Evolutionary conservation across 257 asterid genomes (phyloP).

Genomic region (Penstemon newberryi): DNA sequence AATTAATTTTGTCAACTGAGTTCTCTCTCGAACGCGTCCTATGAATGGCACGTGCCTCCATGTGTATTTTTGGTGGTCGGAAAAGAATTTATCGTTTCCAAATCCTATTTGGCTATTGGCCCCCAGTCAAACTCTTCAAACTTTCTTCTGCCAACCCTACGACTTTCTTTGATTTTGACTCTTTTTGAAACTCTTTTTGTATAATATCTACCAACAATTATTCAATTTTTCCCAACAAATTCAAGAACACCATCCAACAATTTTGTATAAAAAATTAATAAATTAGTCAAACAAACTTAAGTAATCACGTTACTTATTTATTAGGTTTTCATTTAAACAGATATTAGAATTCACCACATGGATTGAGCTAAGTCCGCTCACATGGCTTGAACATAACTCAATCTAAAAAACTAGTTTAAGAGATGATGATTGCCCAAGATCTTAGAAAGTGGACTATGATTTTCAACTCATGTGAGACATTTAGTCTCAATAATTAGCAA

Average conservation of each 20-base stretch:
- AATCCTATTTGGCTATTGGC: neutral
- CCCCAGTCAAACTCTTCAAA: constrained; percentile 25
- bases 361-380: too few relatives aligned
- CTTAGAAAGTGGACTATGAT: too few relatives aligned
- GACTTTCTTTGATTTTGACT: constrained; percentile 18
- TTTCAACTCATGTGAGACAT: too few relatives aligned
- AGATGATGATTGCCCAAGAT: too few relatives aligned
- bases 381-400: too few relatives aligned
- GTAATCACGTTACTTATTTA: too few relatives aligned
- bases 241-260: neutral
- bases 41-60: constrained; percentile 35
- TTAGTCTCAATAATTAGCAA: too few relatives aligned
- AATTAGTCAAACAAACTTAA: neutral
- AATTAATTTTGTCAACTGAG: too few relatives aligned
- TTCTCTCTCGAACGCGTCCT: constrained; percentile 28
- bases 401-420: too few relatives aligned
- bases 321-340: too few relatives aligned
- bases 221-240: neutral
- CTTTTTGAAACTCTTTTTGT: neutral
- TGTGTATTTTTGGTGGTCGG: constrained; percentile 38
- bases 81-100: constrained; percentile 9
- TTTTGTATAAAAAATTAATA: neutral
- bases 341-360: too few relatives aligned
- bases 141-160: constrained; percentile 5
- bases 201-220: neutral